Percentiles rank a stretch among this genome's conserved stretches.
These are phyloP conservation scores for Rhinocladiella mackenziei DNA, from an alignment of 2,329 filamentous ascomycete genomes.

Conservation along the genomic window DNA sequence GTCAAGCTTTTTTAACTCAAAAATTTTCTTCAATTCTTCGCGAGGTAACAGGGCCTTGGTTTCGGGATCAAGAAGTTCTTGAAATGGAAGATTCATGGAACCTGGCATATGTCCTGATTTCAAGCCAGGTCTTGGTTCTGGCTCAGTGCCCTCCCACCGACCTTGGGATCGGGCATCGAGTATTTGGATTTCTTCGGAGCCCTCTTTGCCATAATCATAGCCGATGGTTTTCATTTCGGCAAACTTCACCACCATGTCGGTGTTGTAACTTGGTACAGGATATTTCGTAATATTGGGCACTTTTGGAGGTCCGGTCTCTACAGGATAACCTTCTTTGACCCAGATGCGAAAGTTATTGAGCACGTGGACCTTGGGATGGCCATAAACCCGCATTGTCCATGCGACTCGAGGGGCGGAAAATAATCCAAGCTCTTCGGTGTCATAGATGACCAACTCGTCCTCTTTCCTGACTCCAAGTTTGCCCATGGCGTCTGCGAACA, in stretches of 20 bases:
- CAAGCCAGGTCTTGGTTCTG: conserved; percentile 80
- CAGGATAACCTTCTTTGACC: conserved; percentile 77
- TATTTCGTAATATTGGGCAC: conserved; percentile 43
- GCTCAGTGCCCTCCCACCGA: conserved; percentile 75
- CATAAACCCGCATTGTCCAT: conserved; percentile 89
- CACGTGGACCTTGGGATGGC: conserved; percentile 81
- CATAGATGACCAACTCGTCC: conserved; percentile 91
- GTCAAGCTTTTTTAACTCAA: conserved; percentile 75
- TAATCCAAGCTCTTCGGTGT: conserved; percentile 83
- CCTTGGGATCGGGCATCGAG: conserved; percentile 79
- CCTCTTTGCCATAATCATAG: conserved; percentile 73
- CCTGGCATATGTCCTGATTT: conserved; percentile 90
- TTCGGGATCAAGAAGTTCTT: conserved; percentile 71
- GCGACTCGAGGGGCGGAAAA: conserved; percentile 90
- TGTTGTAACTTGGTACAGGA: conserved; percentile 54
- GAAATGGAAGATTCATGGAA: conserved; percentile 76
- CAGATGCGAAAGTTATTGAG: conserved; percentile 96
- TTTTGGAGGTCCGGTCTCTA: conserved; percentile 63
- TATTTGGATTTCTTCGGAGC: conserved; percentile 77
- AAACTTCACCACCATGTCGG: conserved; percentile 68
- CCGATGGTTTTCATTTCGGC: conserved; percentile 78
- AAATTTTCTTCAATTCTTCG: conserved; percentile 68
- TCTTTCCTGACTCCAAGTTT: conserved; percentile 80
- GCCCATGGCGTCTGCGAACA: conserved; percentile 84
- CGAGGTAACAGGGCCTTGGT: conserved; percentile 75